Percentiles rank a stretch among this genome's conserved stretches.
Evolutionary conservation across 2,329 filamentous ascomycete genomes (phyloP).

Genomic region (Aspergillus intermedius): DNA sequence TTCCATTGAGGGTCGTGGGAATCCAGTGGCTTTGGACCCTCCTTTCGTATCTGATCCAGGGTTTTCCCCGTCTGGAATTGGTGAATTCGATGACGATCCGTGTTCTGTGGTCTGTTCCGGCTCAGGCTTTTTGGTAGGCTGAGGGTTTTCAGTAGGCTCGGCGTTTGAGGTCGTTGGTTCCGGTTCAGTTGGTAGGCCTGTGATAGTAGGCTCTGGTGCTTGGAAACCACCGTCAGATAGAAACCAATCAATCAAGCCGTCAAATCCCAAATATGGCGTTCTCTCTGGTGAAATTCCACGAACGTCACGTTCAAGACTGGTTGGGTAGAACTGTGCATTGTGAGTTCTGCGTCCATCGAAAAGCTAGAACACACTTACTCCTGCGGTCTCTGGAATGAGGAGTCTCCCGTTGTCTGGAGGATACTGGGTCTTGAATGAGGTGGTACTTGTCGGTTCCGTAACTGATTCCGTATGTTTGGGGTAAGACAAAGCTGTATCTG

Average conservation of each 20-base stretch:
- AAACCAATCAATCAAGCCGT: not conserved
- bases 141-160: not conserved
- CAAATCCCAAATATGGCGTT: not conserved
- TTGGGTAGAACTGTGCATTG: conserved; percentile 23
- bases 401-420: conserved; percentile 27
- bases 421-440: conserved; percentile 29
- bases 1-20: conserved; percentile 17
- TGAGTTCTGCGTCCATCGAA: conserved; percentile 2
- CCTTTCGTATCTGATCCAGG: not conserved
- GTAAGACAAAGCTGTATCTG: conserved; percentile 21
- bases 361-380: conserved; percentile 20
- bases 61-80: too few species aligned
- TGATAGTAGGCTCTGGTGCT: not conserved
- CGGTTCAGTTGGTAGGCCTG: not conserved
- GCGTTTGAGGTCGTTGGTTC: not conserved
- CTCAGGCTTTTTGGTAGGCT: not conserved
- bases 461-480: conserved; percentile 16
- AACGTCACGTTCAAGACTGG: conserved; percentile 25
- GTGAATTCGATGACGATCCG: too few species aligned
- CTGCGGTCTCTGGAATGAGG: conserved; percentile 18
- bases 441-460: conserved; percentile 11
- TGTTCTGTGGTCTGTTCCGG: not conserved
- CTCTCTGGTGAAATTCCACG: not conserved
- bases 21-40: not conserved
- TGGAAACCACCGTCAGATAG: not conserved